Base-by-base conservation (phyloP, 2,329 filamentous ascomycete genomes). In the Claviceps cyperi region DNA sequence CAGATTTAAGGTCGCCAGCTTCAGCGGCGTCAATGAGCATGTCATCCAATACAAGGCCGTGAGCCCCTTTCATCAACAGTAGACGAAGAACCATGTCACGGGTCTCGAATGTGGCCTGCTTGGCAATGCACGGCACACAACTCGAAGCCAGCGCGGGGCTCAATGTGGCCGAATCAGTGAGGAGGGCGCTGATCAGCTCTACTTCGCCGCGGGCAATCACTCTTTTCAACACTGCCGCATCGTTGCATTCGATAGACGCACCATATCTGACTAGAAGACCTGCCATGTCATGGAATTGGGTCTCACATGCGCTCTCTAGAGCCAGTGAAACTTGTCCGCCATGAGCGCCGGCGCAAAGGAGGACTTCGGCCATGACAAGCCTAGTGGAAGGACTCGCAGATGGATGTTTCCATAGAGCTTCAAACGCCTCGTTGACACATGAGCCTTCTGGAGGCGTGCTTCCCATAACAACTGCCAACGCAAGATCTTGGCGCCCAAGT, bases 311-410 rank as follows among this genome's bases (percentile, higher is more conserved):
- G 35, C 71, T 64, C 6, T 73, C 62, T 1, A 81, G 63, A 0
- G 72, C 74, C 32, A 65, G 62, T 0, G 74, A 69, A 1, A 77
- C 62, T 1, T 67, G 63, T 14, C 76, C 70, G 1, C 78, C 78
- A 13, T 68, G 64, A 1, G 77, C 77, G 0, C 78, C 78, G 1
- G 75, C 77, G 49, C 77, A 80, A 1, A 83, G 66, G 1, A 83
- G 58, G 2, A 78, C 63, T 57, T 82, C 77, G 0, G 74, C 67
- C 53, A 81, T 64, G 2, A 69, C 68, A 41, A 76, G 61, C 56
- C 75, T 78, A 35, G 73, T 69, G 32, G 70, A 67, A 0, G 72
- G 70, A 5, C 67, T 68, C 17, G 77, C 66, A 2, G 69, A 68
- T 2, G 69, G 58, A 46, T 73, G 69, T 1, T 66, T 59, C 51